A percentile compares a stretch with the other conserved stretches of the same genome.
phyloP scores from a whole-genome alignment of 2,329 filamentous ascomycete genomes.

The Chrysoporthe austroafricana region DNA sequence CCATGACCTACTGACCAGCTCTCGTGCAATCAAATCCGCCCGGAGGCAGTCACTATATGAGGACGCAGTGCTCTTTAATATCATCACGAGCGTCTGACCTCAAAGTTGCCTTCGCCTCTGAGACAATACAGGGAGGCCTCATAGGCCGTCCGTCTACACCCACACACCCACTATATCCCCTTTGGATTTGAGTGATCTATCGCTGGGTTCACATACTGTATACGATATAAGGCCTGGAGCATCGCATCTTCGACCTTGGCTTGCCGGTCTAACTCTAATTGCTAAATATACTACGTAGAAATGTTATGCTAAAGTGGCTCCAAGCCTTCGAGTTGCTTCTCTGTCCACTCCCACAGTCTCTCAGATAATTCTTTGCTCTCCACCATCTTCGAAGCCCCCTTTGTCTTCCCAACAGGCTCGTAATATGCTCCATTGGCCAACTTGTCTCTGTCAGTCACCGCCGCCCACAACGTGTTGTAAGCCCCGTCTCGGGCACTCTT shows the following conservation, averaged over 20 bases:
- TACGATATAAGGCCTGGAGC: no score
- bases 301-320: not conserved
- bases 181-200: no score
- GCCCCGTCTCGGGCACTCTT: constrained; percentile 24
- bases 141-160: no score
- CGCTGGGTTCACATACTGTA: no score
- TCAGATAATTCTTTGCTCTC: constrained; percentile 35
- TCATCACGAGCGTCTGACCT: no score
- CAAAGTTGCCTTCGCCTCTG: no score
- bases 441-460: not conserved
- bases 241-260: no score
- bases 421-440: constrained; percentile 38
- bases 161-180: no score
- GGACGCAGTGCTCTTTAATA: no score
- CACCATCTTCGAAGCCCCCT: constrained; percentile 30
- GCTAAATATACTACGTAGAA: not conserved
- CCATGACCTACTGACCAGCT: not conserved
- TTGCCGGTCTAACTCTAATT: no score
- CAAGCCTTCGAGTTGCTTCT: constrained; percentile 33
- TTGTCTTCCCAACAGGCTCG: constrained; percentile 37
- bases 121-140: no score
- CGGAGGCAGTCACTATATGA: not conserved
- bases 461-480: constrained; percentile 8
- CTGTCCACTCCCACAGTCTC: constrained; percentile 42
- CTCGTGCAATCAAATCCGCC: no score